Evolutionary conservation across 805 yeast genomes (phyloP), one percentile per base, ranked within the genome.

Genomic region (Barnettozyma salicaria): DNA sequence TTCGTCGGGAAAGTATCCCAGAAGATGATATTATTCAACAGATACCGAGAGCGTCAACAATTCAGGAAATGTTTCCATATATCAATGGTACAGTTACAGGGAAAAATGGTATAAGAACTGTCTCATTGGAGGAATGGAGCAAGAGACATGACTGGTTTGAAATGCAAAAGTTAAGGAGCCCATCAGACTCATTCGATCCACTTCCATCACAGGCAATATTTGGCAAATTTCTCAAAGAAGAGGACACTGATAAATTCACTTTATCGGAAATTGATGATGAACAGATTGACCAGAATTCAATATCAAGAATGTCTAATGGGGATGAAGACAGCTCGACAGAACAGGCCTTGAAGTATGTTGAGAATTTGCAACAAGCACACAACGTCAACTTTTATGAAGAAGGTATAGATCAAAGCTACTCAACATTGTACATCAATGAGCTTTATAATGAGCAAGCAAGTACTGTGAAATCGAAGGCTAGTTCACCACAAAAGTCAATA

Each of bases 401-500:
- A 9, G 50, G 47, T 1, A 48, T 51, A 27, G 45, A 46, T 9
- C 48, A 45, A 29, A 40, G 55, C 3, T 36, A 35, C 8, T 41
- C 51, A 7, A 45, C 43, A 7, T 22, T 53, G 23, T 40, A 44
- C n/a, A 23, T 51, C 16, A 45, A 46, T 20, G 29, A 42, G 14
- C 24, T 43, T 9, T 36, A 41, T 22, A 22, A 32, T 1, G 35
- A 40, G 5, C 36, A 32, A 9, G 21, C 27, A 6, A 40, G 30
- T 11, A n/a, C 35, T 5, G 17, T 39, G 5, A 47, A 40, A 30
- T 28, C 42, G 5, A 43, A 30, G 19, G 29, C 41, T 7, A 42
- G 43, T 31, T 54, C 58, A 3, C 58, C 58, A 11, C 54, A 48
- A 25, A 53, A 48, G 36, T 52, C 58, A 12, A 41, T 52, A 8